Percentiles rank a stretch among this genome's conserved stretches.
Conservation (phyloP, 805 yeast genomes). For the Zygosaccharomyces pseudorouxii region DNA sequence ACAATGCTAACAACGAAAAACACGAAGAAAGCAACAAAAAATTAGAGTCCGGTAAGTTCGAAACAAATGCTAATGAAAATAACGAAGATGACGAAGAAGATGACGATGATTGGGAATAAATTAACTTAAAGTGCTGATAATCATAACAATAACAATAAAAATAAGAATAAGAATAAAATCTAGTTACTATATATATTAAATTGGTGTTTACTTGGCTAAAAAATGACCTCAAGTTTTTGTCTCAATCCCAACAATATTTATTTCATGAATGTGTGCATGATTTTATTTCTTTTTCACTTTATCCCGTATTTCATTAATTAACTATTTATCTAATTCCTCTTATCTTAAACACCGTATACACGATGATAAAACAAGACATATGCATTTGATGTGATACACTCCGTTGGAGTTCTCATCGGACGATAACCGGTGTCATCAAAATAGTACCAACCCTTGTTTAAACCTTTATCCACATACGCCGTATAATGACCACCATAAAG, state of each 20-base stretch:
- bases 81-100: slow-evolving; percentile 39
- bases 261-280: not conserved
- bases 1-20: not conserved
- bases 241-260: not conserved
- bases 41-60: slow-evolving; percentile 7
- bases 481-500: slow-evolving; percentile 88
- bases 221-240: not conserved
- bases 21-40: slow-evolving; percentile 6
- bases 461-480: slow-evolving; percentile 63
- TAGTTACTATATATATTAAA: not conserved
- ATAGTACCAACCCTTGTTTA: slow-evolving; percentile 63
- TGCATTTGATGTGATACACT: slow-evolving; percentile 68
- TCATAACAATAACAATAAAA: not conserved
- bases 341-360: slow-evolving; percentile 9
- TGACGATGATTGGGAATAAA: slow-evolving; percentile 62
- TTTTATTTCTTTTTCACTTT: not conserved
- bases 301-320: not conserved
- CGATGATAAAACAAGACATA: slow-evolving; percentile 77
- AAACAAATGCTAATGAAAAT: slow-evolving; percentile 18
- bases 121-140: not conserved
- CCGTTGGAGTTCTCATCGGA: slow-evolving; percentile 43
- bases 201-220: slow-evolving; percentile 2
- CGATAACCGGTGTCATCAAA: slow-evolving; percentile 74
- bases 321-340: not conserved
- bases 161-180: no score